A percentile compares a stretch with the other conserved stretches of the same genome.
phyloP scores from a whole-genome alignment of 306 rosid species.

The Prunus armeniaca region DNA sequence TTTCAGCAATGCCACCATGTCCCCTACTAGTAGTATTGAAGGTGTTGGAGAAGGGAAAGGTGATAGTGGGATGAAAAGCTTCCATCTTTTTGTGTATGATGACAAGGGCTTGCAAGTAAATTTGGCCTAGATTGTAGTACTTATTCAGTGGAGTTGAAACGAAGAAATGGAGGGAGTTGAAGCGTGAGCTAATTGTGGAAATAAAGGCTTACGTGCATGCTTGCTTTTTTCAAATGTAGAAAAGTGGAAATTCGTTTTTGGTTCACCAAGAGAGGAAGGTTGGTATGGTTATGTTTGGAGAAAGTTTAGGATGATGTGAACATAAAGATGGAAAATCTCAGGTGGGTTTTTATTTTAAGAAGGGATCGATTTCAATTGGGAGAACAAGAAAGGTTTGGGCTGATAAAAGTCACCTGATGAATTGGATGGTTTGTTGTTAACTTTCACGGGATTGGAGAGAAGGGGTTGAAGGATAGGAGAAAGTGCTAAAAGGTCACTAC shows the following conservation, averaged over 20 bases:
- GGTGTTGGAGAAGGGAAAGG: slow-evolving; percentile 60
- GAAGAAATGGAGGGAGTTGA: slow-evolving; percentile 2
- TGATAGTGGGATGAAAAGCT: slow-evolving; percentile 51
- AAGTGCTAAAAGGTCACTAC: background rate
- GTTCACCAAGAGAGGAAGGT: no score
- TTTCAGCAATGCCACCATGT: slow-evolving; percentile 7
- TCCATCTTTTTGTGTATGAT: slow-evolving; percentile 41
- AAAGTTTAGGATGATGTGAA: slow-evolving; percentile 17
- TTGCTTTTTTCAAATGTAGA: slow-evolving; percentile 24
- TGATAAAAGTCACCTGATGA: background rate
- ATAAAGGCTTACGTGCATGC: slow-evolving; percentile 11
- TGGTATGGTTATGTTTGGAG: background rate
- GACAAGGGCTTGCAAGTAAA: background rate
- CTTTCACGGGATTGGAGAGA: slow-evolving; percentile 2
- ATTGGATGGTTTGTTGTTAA: background rate
- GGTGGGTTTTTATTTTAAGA: slow-evolving; percentile 5
- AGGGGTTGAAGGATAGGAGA: background rate
- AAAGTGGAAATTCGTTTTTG: slow-evolving; percentile 6
- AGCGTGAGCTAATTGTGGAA: slow-evolving; percentile 1
- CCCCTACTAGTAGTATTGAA: slow-evolving; percentile 30
- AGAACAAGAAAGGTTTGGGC: background rate
- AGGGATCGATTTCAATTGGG: background rate
- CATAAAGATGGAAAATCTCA: slow-evolving; percentile 26
- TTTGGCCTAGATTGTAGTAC: background rate
- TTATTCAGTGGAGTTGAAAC: background rate